These are phyloP conservation scores for Fusarium sp. DNA, from an alignment of 2,329 filamentous ascomycete genomes.

Conservation along the genomic window DNA sequence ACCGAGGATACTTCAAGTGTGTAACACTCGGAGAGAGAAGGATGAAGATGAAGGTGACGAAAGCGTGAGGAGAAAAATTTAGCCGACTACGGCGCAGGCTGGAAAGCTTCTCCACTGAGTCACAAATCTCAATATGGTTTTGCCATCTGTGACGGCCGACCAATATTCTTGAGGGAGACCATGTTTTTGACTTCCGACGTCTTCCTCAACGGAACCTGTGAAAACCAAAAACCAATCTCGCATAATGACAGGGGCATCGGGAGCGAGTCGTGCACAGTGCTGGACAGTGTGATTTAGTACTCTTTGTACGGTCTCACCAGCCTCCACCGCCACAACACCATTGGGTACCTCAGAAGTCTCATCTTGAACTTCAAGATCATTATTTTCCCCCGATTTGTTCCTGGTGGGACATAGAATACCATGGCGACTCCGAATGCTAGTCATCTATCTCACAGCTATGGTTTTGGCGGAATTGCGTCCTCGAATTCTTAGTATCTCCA, in stretches of 20 bases:
- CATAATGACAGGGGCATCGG: constrained; percentile 27
- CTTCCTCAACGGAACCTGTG: constrained; percentile 7
- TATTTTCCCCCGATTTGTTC: no score
- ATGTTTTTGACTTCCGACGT: constrained; percentile 10
- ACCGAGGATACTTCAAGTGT: not conserved
- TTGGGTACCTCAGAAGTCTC: not conserved
- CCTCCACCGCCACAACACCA: constrained; percentile 12
- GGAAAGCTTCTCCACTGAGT: constrained; percentile 44
- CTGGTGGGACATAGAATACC: no score
- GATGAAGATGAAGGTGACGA: constrained; percentile 36
- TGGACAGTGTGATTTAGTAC: not conserved
- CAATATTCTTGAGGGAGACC: constrained; percentile 10
- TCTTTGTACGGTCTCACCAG: not conserved
- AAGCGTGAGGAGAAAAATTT: constrained; percentile 45
- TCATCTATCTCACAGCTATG: no score
- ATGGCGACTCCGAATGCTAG: no score
- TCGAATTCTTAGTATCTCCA: no score
- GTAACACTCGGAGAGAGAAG: constrained; percentile 17
- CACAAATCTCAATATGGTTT: constrained; percentile 22
- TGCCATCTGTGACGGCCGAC: constrained; percentile 5
- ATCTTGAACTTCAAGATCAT: not conserved
- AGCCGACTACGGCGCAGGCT: constrained; percentile 33
- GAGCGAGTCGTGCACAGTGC: constrained; percentile 22
- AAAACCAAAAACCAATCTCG: constrained; percentile 10
- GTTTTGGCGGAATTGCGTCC: no score